Conservation (phyloP, 1,284 basidiomycete genomes). For the Heterobasidion irregulare region DNA sequence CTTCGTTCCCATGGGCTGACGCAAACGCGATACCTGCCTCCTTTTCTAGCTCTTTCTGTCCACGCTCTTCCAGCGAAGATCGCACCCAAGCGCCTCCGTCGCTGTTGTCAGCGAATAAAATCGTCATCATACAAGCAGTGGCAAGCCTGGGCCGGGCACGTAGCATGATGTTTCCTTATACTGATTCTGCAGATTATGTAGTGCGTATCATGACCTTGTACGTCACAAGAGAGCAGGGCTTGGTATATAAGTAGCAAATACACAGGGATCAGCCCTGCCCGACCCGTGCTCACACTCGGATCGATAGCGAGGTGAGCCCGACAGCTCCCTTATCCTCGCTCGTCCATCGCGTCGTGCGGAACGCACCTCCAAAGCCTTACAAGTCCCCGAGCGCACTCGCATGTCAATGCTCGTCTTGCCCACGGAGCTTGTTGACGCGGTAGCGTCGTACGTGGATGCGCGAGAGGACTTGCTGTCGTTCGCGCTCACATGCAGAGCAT, state of each 20-base stretch:
- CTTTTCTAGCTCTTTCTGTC: not conserved
- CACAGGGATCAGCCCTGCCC: not conserved
- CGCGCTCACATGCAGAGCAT: constrained; percentile 4
- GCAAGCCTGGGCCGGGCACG: too few relatives aligned
- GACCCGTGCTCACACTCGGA: not conserved
- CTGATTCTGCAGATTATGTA: too few relatives aligned
- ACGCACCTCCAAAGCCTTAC: too few relatives aligned
- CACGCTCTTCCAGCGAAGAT: not conserved
- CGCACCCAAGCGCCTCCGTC: too few relatives aligned
- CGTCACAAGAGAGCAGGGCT: not conserved
- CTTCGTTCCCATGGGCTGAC: not conserved
- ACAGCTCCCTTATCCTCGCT: not conserved
- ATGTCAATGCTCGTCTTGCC: not conserved
- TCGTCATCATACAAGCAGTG: too few relatives aligned
- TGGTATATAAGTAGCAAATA: not conserved
- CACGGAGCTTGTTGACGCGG: constrained; percentile 5
- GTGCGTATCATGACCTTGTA: not conserved
- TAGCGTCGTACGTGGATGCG: constrained; percentile 5
- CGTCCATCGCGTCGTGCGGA: not conserved
- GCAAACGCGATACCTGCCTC: too few relatives aligned
- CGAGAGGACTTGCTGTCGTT: constrained; percentile 7
- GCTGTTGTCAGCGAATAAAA: too few relatives aligned
- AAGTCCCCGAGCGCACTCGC: too few relatives aligned
- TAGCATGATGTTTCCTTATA: too few relatives aligned
- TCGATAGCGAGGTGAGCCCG: not conserved